Conservation (phyloP, 2,329 filamentous ascomycete species). For the Phyllosticta capitalensis region DNA sequence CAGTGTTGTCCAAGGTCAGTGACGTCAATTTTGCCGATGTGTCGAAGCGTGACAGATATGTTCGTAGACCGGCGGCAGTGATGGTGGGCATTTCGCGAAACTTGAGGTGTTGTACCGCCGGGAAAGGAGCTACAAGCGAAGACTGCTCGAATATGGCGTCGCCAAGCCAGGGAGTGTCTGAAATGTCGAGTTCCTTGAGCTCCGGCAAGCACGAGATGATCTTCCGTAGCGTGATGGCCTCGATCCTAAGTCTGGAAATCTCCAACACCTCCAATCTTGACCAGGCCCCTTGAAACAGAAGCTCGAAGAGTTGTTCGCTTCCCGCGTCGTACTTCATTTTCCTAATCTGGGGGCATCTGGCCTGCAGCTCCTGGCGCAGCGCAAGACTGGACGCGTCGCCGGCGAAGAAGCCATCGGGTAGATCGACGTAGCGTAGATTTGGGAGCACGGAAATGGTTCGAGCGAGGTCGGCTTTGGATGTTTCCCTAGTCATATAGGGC, state of each 20-base stretch:
- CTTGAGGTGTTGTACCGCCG: constrained; percentile 62
- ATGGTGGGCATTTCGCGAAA: constrained; percentile 63
- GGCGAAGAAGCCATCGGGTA: constrained; percentile 77
- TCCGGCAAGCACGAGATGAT: constrained; percentile 58
- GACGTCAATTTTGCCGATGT: constrained; percentile 47
- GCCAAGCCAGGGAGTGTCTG: constrained; percentile 58
- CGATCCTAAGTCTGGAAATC: constrained; percentile 56
- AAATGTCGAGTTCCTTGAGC: constrained; percentile 66
- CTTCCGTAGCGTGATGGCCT: constrained; percentile 59
- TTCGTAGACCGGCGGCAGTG: constrained; percentile 59
- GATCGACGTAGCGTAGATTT: constrained; percentile 78
- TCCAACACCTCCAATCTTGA: constrained; percentile 63
- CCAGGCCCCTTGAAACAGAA: constrained; percentile 60
- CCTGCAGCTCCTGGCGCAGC: constrained; percentile 75
- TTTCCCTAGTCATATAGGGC: constrained; percentile 90
- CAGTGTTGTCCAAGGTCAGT: constrained; percentile 57
- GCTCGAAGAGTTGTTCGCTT: constrained; percentile 66
- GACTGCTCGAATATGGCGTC: constrained; percentile 66
- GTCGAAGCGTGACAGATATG: constrained; percentile 55
- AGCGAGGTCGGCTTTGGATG: constrained; percentile 73
- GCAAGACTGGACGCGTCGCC: constrained; percentile 68
- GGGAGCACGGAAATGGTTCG: constrained; percentile 76
- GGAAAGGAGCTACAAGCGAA: constrained; percentile 60
- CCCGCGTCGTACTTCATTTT: constrained; percentile 82
- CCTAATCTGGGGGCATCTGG: constrained; percentile 69